phyloP scores from a whole-genome alignment of 257 asterid species.

The Scutellaria baicalensis region DNA sequence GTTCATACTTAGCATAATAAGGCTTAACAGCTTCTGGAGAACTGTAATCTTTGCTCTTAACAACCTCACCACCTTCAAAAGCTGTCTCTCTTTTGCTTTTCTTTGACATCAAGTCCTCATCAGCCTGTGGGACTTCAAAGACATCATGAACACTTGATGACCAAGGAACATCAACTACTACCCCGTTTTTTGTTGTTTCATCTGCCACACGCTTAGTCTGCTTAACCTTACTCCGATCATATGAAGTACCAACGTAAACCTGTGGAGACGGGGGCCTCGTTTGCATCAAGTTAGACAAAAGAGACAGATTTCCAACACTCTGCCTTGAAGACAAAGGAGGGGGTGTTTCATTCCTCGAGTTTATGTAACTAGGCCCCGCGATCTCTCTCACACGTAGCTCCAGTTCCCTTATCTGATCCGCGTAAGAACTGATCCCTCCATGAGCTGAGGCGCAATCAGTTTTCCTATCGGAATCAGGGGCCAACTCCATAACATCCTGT shows the following conservation, averaged over 20 bases:
- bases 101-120: conserved; percentile 6
- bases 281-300: conserved; percentile 10
- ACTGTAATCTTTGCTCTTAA: conserved; percentile 18
- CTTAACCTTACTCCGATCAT: conserved; percentile 20
- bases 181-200: conserved; percentile 9
- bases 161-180: conserved; percentile 21
- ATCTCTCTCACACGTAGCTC: conserved; percentile 58
- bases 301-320: conserved; percentile 21
- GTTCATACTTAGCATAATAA: conserved; percentile 30
- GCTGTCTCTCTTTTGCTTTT: conserved; percentile 20
- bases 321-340: conserved; percentile 32
- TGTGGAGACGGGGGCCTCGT: conserved; percentile 44
- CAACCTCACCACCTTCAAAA: conserved; percentile 17
- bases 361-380: conserved; percentile 30
- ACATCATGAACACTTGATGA: conserved; percentile 65
- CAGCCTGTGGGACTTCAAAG: conserved; percentile 81
- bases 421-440: conserved; percentile 39
- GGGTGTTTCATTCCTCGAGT: neutral
- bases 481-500: neutral
- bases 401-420: conserved; percentile 62
- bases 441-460: conserved; percentile 23
- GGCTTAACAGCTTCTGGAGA: conserved; percentile 22
- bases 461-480: conserved; percentile 36
- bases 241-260: conserved; percentile 16
- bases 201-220: conserved; percentile 11